A percentile compares a stretch with the other conserved stretches of the same genome.
These are phyloP conservation scores for Zalerion maritima DNA, from an alignment of 495 filamentous ascomycete genomes.

Conservation along the genomic window DNA sequence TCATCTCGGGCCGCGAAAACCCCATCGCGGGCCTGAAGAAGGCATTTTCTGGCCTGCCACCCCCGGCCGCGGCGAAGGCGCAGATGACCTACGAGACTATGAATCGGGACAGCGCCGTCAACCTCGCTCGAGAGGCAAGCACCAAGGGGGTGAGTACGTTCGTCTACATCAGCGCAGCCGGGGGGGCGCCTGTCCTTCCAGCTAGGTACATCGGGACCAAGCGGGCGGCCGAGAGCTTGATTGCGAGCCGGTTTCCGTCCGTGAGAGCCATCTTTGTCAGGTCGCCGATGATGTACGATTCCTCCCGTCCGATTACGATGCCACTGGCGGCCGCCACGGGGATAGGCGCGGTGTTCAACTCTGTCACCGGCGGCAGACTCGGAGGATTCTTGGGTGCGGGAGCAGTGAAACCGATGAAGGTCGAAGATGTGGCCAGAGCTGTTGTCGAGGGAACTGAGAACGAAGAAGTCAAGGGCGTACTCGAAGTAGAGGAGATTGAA, in stretches of 20 bases:
- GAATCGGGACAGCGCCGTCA: constrained; percentile 79
- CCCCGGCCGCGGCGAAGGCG: constrained; percentile 46
- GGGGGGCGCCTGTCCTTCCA: constrained; percentile 70
- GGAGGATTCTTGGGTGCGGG: constrained; percentile 62
- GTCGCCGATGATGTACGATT: constrained; percentile 81
- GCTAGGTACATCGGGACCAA: constrained; percentile 81
- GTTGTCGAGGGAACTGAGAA: constrained; percentile 68
- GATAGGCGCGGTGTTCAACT: constrained; percentile 56
- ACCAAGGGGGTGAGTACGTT: constrained; percentile 51
- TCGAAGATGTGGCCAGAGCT: constrained; percentile 70
- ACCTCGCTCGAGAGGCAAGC: constrained; percentile 68
- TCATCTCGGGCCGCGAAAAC: constrained; percentile 66
- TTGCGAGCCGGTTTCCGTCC: constrained; percentile 51
- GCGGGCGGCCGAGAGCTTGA: constrained; percentile 71
- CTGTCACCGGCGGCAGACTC: constrained; percentile 55
- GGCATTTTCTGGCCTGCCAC: constrained; percentile 45
- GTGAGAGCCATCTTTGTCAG: constrained; percentile 74
- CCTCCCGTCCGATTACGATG: constrained; percentile 63
- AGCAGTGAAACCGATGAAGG: constrained; percentile 72
- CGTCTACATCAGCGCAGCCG: constrained; percentile 78
- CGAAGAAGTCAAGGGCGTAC: constrained; percentile 48
- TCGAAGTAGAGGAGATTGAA: constrained; percentile 57
- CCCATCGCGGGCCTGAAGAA: constrained; percentile 56
- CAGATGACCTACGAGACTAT: constrained; percentile 95
- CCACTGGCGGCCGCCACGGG: constrained; percentile 63